Evolutionary conservation across 208 protist species (phyloP).

Genomic region (Leishmania braziliensis): DNA sequence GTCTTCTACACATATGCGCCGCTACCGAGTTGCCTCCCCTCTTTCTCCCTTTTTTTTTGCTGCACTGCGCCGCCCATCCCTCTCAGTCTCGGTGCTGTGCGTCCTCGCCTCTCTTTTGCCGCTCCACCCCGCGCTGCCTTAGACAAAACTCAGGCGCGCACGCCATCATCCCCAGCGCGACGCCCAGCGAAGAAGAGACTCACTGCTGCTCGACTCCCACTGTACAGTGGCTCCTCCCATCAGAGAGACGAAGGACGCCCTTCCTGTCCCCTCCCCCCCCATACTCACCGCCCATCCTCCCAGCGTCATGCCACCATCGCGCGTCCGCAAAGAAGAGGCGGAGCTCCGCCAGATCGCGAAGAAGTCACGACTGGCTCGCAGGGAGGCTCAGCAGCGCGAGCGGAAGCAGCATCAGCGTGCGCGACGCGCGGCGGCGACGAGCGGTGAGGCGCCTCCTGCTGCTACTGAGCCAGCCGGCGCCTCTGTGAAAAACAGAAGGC

Average conservation of each 20-base stretch:
- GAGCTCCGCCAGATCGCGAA: slow-evolving; percentile 82
- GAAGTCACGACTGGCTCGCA: slow-evolving; percentile 49
- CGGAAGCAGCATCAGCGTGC: slow-evolving; percentile 44
- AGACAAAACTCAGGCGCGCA: not conserved
- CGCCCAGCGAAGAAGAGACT: not conserved
- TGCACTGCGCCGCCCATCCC: too few species aligned
- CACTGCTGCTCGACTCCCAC: not conserved
- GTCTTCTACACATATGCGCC: not conserved
- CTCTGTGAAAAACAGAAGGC: slow-evolving; percentile 29
- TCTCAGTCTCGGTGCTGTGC: not conserved
- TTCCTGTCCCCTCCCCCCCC: not conserved
- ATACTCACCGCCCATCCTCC: not conserved
- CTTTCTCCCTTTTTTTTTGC: not conserved
- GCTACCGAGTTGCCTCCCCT: not conserved
- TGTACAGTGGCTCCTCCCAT: not conserved
- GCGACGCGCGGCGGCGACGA: slow-evolving; percentile 24
- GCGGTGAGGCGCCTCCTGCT: not conserved
- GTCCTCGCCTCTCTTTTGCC: not conserved
- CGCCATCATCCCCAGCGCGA: not conserved
- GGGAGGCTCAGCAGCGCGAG: slow-evolving; percentile 55
- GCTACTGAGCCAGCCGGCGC: not conserved
- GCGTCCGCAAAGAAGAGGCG: slow-evolving; percentile 84
- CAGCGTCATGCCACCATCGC: slow-evolving; percentile 48
- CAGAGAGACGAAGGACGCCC: not conserved
- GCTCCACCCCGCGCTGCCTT: not conserved